Base-by-base conservation (phyloP, 768 basidiomycete species). In the Lentinula raphanica region DNA sequence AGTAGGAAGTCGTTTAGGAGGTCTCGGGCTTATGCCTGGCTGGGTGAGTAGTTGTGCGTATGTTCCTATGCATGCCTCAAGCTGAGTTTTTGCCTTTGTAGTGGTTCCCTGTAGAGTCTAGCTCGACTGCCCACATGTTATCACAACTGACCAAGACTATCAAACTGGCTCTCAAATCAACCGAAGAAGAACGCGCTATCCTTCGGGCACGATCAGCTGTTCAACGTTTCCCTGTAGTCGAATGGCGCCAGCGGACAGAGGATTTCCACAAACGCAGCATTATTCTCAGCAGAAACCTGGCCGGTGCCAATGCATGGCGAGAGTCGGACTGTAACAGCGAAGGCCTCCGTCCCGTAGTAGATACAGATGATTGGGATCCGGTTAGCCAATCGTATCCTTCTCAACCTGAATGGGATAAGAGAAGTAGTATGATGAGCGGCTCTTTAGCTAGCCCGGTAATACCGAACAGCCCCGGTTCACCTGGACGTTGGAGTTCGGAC, bases 51-150 rank as follows among this genome's bases (percentile, higher is more conserved):
- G 35, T 23, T 38, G 25, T 27, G 32, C n/a, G n/a, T n/a, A 28
- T 21, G 5, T 12, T 45, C 9, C 49, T n/a, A n/a, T n/a, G n/a
- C n/a, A n/a, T n/a, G n/a, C n/a, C n/a, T n/a, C n/a, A n/a, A n/a
- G n/a, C n/a, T n/a, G n/a, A n/a, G n/a, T n/a, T n/a, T n/a, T 2
- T 3, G 11, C 0, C 5, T 23, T 6, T 57, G 60, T 6, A 94
- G 92, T 98, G 94, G 94, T 97, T 94, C 81, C 94, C 94, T 56
- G 94, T 98, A 39, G 94, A 97, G 74, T 96, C 93, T 0, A 93
- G 78, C 62, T 88, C 94, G 31, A 94, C 93, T 6, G 88, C 86
- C 39, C 94, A 98, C 74, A 92, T 98, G 93, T 76, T 94, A 66
- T 97, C 94, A 13, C 94, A 98, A 69, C 74, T 97, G 60, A 88